Base-by-base conservation (phyloP, 257 asterid genomes). In the Cordia subcordata region DNA sequence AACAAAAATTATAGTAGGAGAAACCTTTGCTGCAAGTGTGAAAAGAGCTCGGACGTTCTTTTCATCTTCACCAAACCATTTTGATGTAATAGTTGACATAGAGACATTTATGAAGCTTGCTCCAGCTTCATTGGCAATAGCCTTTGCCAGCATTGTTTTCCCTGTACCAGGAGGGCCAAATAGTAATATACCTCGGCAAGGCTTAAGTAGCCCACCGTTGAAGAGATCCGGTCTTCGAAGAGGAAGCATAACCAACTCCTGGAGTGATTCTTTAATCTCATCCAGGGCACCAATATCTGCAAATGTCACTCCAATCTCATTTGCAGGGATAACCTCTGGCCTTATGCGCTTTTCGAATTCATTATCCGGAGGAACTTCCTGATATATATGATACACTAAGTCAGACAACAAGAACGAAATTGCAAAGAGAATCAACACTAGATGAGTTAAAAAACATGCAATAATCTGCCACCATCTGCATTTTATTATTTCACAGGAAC, bases 131-230 rank as follows among this genome's bases (percentile, higher is more conserved):
- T 77, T 84, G 55, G 97, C 97, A 14, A 93, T 93, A 68, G 99
- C 99, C 75, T 93, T 89, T 35, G 97, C 99, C n/a, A 93, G 85
- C 97, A 93, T 93, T 17, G 99, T 93, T 68, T 93, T 93, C n/a
- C 99, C 99, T 0, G 97, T 93, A 49, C 97, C 99, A 1, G 99
- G 99, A 54, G 99, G 99, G 18, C 99, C 97, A 54, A 93, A 93
- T 65, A 89, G 96, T 59, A 93, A 68, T 73, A 93, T 89, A 66
- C 99, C 99, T 64, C 94, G 73, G 78, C 99, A 93, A 19, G 99
- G 99, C 75, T 93, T 93, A 20, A 93, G 84, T 60, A 93, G 99
- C 49, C 99, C 97, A 19, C 97, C 97, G 10, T 74, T 79, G 81
- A 93, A 93, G 23, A 93, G 96, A 71, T 93, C 97, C 0, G 99